These are phyloP conservation scores for Talaromyces stipitatus DNA, from an alignment of 495 filamentous ascomycete genomes.

Conservation along the genomic window DNA sequence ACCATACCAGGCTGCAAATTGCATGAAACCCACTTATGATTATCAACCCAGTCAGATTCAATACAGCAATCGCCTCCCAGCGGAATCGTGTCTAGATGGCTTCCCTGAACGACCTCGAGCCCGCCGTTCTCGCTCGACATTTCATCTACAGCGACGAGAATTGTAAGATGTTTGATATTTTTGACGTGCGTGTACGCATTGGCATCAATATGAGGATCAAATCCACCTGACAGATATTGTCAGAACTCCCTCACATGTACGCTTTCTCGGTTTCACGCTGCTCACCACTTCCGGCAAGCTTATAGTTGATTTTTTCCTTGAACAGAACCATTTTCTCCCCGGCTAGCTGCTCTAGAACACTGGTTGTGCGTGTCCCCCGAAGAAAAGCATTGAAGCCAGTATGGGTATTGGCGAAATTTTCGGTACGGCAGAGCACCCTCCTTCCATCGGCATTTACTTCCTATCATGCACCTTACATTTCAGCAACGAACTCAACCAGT, in stretches of 20 bases:
- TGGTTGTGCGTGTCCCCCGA: conserved; percentile 25
- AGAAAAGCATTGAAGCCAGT: conserved; percentile 30
- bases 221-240: too few species aligned
- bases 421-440: conserved; percentile 36
- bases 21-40: conserved; percentile 31
- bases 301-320: conserved; percentile 44
- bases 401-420: conserved; percentile 41
- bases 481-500: not conserved
- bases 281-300: conserved; percentile 31
- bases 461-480: not conserved
- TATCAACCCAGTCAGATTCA: conserved; percentile 26
- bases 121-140: too few species aligned
- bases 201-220: too few species aligned
- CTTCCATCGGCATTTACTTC: conserved; percentile 34
- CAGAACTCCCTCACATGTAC: too few species aligned
- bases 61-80: conserved; percentile 34
- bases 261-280: conserved; percentile 31
- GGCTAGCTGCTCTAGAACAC: conserved; percentile 28
- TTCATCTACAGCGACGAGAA: too few species aligned
- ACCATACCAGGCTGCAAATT: conserved; percentile 27
- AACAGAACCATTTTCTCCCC: conserved; percentile 39
- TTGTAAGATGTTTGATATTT: too few species aligned
- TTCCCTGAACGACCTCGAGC: too few species aligned
- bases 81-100: too few species aligned
- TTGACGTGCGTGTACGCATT: too few species aligned